These are phyloP conservation scores for Backusella tuberculispora DNA, from an alignment of 192 early-diverging fungal species.

Conservation along the genomic window DNA sequence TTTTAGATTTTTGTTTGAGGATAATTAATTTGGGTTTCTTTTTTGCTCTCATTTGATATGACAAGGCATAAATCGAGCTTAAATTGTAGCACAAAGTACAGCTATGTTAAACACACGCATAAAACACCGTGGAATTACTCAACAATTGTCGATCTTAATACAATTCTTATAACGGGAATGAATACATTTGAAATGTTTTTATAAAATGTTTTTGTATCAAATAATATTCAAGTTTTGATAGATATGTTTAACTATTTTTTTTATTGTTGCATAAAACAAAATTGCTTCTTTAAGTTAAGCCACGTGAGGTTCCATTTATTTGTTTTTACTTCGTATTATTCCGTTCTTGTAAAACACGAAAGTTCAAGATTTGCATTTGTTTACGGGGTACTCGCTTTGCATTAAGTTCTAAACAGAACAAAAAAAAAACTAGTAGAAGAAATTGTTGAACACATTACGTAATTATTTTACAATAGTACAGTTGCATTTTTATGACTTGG, in stretches of 20 bases:
- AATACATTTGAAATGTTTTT: neutral
- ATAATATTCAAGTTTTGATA: too few relatives aligned
- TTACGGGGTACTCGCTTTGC: too few relatives aligned
- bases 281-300: neutral
- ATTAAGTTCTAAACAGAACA: too few relatives aligned
- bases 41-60: neutral
- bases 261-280: neutral
- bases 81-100: neutral
- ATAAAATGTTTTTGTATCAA: neutral
- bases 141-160: neutral
- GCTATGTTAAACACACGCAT: neutral
- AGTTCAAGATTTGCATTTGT: neutral
- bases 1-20: conserved; percentile 8
- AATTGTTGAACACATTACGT: too few relatives aligned
- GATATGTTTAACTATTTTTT: too few relatives aligned
- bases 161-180: neutral
- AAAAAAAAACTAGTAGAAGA: too few relatives aligned
- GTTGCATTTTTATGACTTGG: too few relatives aligned
- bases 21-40: neutral
- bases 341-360: neutral
- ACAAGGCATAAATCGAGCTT: neutral
- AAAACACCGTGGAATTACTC: neutral
- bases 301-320: neutral
- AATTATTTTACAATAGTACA: too few relatives aligned
- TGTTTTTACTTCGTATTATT: neutral